These are phyloP conservation scores for Lanmaoa pseudosensibilis DNA, from an alignment of 768 basidiomycete genomes.

Conservation along the genomic window DNA sequence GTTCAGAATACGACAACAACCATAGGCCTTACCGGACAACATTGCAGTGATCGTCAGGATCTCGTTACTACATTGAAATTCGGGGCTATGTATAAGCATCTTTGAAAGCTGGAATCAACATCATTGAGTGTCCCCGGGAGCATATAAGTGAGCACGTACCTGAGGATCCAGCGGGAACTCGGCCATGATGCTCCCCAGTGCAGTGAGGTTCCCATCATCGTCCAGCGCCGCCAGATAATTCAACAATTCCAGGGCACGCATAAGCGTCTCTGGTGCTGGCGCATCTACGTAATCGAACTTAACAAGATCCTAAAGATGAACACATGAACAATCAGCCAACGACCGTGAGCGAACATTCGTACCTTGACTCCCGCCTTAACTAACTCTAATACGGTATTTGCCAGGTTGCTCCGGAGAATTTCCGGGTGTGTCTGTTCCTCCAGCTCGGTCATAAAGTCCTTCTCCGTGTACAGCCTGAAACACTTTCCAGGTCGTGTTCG, in stretches of 20 bases:
- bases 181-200: slow-evolving; percentile 89
- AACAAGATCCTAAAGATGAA: slow-evolving; percentile 62
- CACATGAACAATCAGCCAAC: background rate
- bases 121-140: background rate
- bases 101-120: slow-evolving; percentile 61
- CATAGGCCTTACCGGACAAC: slow-evolving; percentile 70
- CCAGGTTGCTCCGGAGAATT: slow-evolving; percentile 89
- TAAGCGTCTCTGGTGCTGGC: slow-evolving; percentile 93
- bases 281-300: slow-evolving; percentile 89
- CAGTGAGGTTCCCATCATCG: slow-evolving; percentile 89
- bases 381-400: slow-evolving; percentile 90
- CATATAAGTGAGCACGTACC: slow-evolving; percentile 39
- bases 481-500: too few species aligned
- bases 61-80: slow-evolving; percentile 95
- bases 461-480: slow-evolving; percentile 85
- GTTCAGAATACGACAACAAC: background rate
- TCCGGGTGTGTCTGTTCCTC: slow-evolving; percentile 98
- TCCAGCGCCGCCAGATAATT: slow-evolving; percentile 92
- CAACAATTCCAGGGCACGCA: slow-evolving; percentile 92
- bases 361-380: too few species aligned
- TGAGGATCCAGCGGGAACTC: slow-evolving; percentile 99
- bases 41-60: slow-evolving; percentile 94
- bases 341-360: too few species aligned
- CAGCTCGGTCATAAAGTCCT: slow-evolving; percentile 93
- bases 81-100: slow-evolving; percentile 90